Percentiles rank a stretch among this genome's conserved stretches.
Conservation (phyloP, 2,329 filamentous ascomycete species). For the Venturia effusa region DNA sequence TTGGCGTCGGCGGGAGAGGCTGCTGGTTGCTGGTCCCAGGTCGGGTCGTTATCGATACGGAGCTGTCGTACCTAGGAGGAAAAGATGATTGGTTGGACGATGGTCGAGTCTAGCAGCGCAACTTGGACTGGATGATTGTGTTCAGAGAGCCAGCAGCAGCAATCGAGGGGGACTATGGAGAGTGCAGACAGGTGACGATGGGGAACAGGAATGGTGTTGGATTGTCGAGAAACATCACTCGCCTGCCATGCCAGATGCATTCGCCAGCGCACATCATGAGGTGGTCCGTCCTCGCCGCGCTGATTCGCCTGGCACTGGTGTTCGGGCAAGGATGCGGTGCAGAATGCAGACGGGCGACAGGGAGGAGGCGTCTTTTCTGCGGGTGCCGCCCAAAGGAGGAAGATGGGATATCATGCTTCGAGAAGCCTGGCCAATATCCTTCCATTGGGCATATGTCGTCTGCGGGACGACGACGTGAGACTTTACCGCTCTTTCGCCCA, state of each 20-base stretch:
- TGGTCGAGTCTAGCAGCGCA: background rate
- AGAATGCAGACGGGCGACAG: background rate
- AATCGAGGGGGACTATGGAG: background rate
- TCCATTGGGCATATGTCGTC: background rate
- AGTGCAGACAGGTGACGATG: background rate
- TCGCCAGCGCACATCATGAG: slow-evolving; percentile 4
- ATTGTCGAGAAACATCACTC: background rate
- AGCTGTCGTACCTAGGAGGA: background rate
- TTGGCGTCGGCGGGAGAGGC: background rate
- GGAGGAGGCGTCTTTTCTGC: slow-evolving; percentile 4
- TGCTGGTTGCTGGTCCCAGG: background rate
- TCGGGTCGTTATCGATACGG: slow-evolving; percentile 9
- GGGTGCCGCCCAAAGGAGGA: background rate
- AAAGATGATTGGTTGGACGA: background rate
- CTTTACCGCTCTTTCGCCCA: background rate
- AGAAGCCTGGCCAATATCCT: background rate
- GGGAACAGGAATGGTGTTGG: background rate
- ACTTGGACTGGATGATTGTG: background rate
- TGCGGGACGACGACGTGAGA: background rate
- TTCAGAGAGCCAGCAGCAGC: background rate
- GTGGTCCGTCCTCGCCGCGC: slow-evolving; percentile 1
- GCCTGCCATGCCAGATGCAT: background rate
- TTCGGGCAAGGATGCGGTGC: slow-evolving; percentile 4
- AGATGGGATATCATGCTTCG: background rate
- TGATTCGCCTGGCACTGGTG: slow-evolving; percentile 7